Evolutionary conservation across 768 basidiomycete species (phyloP).

Genomic region (Lactifluus subvellereus): DNA sequence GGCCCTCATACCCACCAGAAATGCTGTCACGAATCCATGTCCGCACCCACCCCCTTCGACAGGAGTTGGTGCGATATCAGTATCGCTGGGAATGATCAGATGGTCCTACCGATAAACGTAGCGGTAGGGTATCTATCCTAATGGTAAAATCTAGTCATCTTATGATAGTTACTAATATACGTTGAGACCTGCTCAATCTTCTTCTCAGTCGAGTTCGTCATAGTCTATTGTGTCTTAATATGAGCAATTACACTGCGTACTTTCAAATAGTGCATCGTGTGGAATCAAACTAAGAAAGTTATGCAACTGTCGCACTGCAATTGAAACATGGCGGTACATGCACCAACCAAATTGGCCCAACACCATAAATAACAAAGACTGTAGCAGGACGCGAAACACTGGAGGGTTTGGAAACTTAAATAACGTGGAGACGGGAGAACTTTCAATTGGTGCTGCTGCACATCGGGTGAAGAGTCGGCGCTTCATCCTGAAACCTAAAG

Average conservation of each 20-base stretch:
- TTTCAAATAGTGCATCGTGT: too few relatives aligned
- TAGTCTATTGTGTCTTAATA: not conserved
- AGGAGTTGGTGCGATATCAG: not conserved
- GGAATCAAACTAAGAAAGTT: not conserved
- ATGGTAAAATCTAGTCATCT: not conserved
- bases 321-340: not conserved
- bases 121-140: not conserved
- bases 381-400: not conserved
- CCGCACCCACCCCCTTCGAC: not conserved
- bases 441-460: too few relatives aligned
- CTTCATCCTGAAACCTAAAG: not conserved
- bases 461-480: too few relatives aligned
- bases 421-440: too few relatives aligned
- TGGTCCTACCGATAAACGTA: too few relatives aligned
- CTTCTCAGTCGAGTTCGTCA: not conserved
- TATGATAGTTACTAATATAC: too few relatives aligned
- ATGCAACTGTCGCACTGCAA: not conserved
- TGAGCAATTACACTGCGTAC: not conserved
- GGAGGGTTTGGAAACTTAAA: too few relatives aligned
- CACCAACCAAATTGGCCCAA: not conserved
- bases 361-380: not conserved
- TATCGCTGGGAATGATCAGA: not conserved
- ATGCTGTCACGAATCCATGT: not conserved
- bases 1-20: not conserved
- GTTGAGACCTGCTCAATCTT: not conserved